Evolutionary conservation across 208 protist genomes (phyloP).

Genomic region (Acanthamoeba triangularis): DNA sequence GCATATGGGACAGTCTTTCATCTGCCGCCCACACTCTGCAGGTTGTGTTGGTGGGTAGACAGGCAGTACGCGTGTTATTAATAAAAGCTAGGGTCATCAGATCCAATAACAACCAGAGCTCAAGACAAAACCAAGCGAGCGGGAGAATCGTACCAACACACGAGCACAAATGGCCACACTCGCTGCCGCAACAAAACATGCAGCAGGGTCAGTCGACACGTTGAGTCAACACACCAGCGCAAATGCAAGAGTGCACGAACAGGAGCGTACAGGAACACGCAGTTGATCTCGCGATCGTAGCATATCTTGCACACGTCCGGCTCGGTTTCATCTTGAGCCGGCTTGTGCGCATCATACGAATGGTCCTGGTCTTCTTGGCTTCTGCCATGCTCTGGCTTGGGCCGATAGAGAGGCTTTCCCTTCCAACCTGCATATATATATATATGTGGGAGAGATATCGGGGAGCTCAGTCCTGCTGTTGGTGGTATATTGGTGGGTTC

Average conservation of each 20-base stretch:
- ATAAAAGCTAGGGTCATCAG: not conserved
- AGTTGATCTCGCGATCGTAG: slow-evolving; percentile 19
- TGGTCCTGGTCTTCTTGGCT: not conserved
- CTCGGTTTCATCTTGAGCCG: not conserved
- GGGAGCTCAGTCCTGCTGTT: not conserved
- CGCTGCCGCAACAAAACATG: not conserved
- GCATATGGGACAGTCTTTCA: slow-evolving; percentile 1
- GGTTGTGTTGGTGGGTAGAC: too few relatives aligned
- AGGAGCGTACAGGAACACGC: not conserved
- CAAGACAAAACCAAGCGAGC: not conserved
- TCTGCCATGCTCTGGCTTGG: not conserved
- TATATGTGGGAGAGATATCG: not conserved
- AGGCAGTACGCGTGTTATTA: too few relatives aligned
- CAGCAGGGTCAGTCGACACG: too few relatives aligned
- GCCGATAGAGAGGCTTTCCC: not conserved
- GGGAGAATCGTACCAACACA: not conserved
- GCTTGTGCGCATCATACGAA: not conserved
- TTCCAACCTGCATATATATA: not conserved
- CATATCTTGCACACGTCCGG: slow-evolving; percentile 9
- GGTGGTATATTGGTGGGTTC: too few relatives aligned
- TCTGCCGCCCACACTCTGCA: not conserved
- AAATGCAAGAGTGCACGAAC: not conserved
- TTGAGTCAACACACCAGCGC: not conserved
- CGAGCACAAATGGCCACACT: slow-evolving; percentile 21
- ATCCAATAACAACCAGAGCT: not conserved